Evolutionary conservation across 176 grass and related monocot genomes (phyloP), one percentile per base, ranked within the genome.

Genomic region (Triticum turgidum): DNA sequence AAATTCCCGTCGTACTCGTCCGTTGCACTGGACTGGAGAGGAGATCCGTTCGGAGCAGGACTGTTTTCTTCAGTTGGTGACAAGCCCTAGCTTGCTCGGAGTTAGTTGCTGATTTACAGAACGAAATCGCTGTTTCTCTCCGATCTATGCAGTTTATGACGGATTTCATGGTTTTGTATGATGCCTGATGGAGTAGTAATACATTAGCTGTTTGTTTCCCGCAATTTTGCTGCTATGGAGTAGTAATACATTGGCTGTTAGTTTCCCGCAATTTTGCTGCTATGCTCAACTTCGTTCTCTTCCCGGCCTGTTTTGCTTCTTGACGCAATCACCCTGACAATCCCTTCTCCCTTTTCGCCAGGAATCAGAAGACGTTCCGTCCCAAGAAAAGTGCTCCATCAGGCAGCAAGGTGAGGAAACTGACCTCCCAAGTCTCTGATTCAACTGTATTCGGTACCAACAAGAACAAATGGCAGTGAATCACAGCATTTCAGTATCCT

Each of bases 371-470:
- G 92, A 99, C 97, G 30, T 99, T 99, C 85, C 91, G 97, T 62
- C 97, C 97, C 51, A 99, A 99, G 88, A 99, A 99, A 89, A 99
- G 97, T 37, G 92, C 92, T 73, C 97, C 97, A 56, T 99, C 97
- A 39, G 97, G 97, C 47, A 99, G 97, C 87, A 99, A 99, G 94
- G 97, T 96, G 44, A 67, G 62, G 27, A 52, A 11, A 52, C 24
- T 27, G 73, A 32, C 25, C 33, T 29, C 18, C 39, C 15, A 5
- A 6, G 17, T 15, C 15, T 21, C 20, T 76, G 18, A 18, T 86
- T 81, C 61, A 30, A 49, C 41, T 35, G 22, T n/a, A 25, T 5
- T 47, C 80, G 44, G 80, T 73, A 80, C 27, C 61, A 80, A 11
- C 45, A 61, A 17, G 13, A 61, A 14, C 54, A 47, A 21, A 41